Evolutionary conservation across 164 flowering plant species (phyloP), one percentile per base, ranked within the genome.

Genomic region (Taxillus chinensis): DNA sequence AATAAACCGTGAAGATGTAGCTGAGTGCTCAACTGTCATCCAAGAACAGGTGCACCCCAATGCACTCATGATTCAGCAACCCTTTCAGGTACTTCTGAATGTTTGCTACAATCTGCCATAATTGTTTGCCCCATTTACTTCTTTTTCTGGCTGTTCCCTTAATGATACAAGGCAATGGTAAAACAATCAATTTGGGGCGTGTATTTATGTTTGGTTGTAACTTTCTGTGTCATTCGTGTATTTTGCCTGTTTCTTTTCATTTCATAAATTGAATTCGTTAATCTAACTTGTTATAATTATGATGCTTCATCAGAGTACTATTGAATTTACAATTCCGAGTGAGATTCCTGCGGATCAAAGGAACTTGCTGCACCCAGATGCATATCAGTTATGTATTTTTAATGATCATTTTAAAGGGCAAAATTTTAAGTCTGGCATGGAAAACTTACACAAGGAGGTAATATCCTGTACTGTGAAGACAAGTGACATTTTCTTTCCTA

Each of bases 391-490:
- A 39, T 72, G 75, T 73, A 60, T 72, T n/a, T 60, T 68, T 48
- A 70, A 66, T 64, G 80, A 79, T 39, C 71, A 71, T 52, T 71
- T 75, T 50, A 73, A 68, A 63, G 76, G 77, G 39, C 69, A 74
- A 43, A 71, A 64, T 64, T 72, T 92, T 64, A 83, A 66, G 75
- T 83, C 87, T 59, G 83, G 92, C 79, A 79, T 92, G 83, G 86
- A 86, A 41, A 75, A 77, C 67, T 67, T 92, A 48, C 86, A 82
- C 50, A 74, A 77, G 66, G 96, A 92, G 95, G 98, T 92, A 81
- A 12, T 57, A 11, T 56, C 17, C 56, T n/a, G 15, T 62, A 27
- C 39, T 52, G 46, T 59, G n/a, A 60, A 57, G 53, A 17, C 12
- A 68, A 61, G 14, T 13, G 5, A 63, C 45, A 56, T 27, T 27